A percentile compares a stretch with the other conserved stretches of the same genome.
These are phyloP conservation scores for Byssoonygena ceratinophila DNA, from an alignment of 2,329 filamentous ascomycete species.

Conservation along the genomic window DNA sequence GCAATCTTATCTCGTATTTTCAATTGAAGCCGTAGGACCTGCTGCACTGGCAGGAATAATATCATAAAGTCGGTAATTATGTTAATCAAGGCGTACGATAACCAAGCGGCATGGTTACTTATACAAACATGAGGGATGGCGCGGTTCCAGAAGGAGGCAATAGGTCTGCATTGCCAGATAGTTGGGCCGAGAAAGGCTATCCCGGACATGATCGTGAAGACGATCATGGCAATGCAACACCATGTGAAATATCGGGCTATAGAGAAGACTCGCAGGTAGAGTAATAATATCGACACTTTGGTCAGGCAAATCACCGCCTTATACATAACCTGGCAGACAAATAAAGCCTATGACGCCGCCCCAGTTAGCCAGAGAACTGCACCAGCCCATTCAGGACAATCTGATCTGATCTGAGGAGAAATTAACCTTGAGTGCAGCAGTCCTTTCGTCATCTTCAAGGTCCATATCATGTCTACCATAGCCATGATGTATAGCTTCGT, in stretches of 20 bases:
- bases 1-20: constrained; percentile 18
- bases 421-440: constrained; percentile 22
- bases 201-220: constrained; percentile 15
- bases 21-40: constrained; percentile 19
- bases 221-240: constrained; percentile 29
- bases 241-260: constrained; percentile 35
- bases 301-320: constrained; percentile 46
- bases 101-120: constrained; percentile 18
- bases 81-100: constrained; percentile 21
- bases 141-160: constrained; percentile 20
- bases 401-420: background rate
- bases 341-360: constrained; percentile 36
- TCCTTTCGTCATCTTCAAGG: constrained; percentile 19
- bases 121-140: constrained; percentile 19
- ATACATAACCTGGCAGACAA: constrained; percentile 45
- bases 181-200: constrained; percentile 19
- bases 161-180: constrained; percentile 21
- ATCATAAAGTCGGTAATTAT: constrained; percentile 22
- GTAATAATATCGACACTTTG: constrained; percentile 44
- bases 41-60: constrained; percentile 20
- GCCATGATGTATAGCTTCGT: constrained; percentile 24
- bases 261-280: constrained; percentile 48
- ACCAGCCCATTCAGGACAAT: background rate
- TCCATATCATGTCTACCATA: constrained; percentile 22
- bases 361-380: background rate